Evolutionary conservation across 495 filamentous ascomycete genomes (phyloP).

Genomic region (Tuber indicum): DNA sequence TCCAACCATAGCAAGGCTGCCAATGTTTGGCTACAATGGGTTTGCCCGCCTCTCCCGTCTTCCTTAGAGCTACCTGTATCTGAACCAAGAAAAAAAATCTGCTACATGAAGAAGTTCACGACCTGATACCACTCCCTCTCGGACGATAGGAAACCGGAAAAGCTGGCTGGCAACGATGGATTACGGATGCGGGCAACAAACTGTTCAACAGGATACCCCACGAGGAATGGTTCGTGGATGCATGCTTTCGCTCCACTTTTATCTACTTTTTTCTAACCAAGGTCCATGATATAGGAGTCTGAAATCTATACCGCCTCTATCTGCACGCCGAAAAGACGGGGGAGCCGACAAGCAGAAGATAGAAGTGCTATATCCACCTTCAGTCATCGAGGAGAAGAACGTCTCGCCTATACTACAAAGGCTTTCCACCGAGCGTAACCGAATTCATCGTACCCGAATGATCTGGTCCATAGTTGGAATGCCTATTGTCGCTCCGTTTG

Average conservation of each 20-base stretch:
- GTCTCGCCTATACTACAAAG: conserved; percentile 56
- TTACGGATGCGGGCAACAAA: conserved; percentile 80
- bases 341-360: conserved; percentile 61
- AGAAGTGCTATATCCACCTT: conserved; percentile 69
- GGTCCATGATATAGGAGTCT: conserved; percentile 52
- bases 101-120: conserved; percentile 26
- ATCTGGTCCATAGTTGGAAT: conserved; percentile 73
- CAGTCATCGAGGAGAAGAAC: conserved; percentile 57
- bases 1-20: conserved; percentile 24
- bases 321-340: conserved; percentile 55
- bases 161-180: conserved; percentile 73
- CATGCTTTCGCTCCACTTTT: neutral
- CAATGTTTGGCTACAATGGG: conserved; percentile 36
- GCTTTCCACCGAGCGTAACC: conserved; percentile 71
- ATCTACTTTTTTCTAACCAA: conserved; percentile 6
- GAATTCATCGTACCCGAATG: conserved; percentile 66
- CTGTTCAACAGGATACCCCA: conserved; percentile 80
- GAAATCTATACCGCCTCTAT: conserved; percentile 86
- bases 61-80: neutral
- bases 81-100: conserved; percentile 36
- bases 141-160: conserved; percentile 77
- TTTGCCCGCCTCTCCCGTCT: conserved; percentile 15
- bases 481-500: conserved; percentile 77
- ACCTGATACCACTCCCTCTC: conserved; percentile 39
- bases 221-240: conserved; percentile 68